Evolutionary conservation across 2,329 filamentous ascomycete species (phyloP).

Genomic region (Neonectria neomacrospora): DNA sequence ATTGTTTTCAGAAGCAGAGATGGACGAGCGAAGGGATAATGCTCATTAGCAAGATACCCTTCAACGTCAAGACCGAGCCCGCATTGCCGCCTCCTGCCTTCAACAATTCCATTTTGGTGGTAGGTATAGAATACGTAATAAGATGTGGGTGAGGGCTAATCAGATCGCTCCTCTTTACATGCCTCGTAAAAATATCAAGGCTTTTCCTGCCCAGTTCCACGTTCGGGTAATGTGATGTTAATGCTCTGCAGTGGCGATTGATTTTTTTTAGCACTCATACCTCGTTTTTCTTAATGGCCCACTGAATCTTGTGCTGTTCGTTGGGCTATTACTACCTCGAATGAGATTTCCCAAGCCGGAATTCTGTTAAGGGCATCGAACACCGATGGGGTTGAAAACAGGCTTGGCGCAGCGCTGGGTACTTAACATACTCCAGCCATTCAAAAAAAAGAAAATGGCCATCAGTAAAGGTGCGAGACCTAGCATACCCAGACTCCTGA

Average conservation of each 20-base stretch:
- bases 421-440: not conserved
- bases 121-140: not conserved
- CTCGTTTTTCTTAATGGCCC: not conserved
- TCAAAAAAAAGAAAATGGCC: too few relatives aligned
- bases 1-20: too few relatives aligned
- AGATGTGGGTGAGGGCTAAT: not conserved
- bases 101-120: not conserved
- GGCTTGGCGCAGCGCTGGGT: not conserved
- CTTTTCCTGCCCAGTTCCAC: not conserved
- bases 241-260: not conserved
- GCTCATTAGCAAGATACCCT: slow-evolving; percentile 1
- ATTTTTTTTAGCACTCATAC: not conserved
- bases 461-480: slow-evolving; percentile 11
- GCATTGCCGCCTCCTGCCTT: not conserved
- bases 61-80: not conserved
- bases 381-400: not conserved
- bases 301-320: slow-evolving; percentile 1
- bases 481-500: slow-evolving; percentile 8
- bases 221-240: not conserved
- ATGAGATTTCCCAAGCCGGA: not conserved
- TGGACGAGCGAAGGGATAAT: not conserved
- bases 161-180: not conserved
- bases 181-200: slow-evolving; percentile 5
- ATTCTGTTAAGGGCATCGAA: not conserved
- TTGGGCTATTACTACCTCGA: not conserved